Conservation (phyloP, 2,329 filamentous ascomycete genomes). For the Apiospora kogelbergensis region DNA sequence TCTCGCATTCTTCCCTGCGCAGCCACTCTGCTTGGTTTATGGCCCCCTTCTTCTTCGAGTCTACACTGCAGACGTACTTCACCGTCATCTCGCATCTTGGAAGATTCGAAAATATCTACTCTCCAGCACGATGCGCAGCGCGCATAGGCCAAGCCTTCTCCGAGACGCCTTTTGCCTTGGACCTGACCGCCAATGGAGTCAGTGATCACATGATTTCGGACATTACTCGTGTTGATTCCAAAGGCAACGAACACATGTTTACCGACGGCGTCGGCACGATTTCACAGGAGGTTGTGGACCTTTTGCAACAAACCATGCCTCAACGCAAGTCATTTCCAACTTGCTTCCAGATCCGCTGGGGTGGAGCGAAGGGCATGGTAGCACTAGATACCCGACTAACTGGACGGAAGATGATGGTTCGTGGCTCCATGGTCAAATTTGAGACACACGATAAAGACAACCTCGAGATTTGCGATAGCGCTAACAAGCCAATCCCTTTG, state of each 20-base stretch:
- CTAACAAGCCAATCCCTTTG: conserved; percentile 65
- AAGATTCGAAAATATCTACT: conserved; percentile 49
- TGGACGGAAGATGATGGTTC: conserved; percentile 60
- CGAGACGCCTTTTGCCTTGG: conserved; percentile 67
- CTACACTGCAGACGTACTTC: conserved; percentile 34
- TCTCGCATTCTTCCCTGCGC: conserved; percentile 76
- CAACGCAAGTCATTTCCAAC: conserved; percentile 52
- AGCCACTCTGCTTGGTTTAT: conserved; percentile 69
- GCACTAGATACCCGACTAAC: conserved; percentile 62
- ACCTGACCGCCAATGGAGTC: conserved; percentile 41
- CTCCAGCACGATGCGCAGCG: conserved; percentile 57
- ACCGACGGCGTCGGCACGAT: conserved; percentile 80
- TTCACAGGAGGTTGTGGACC: conserved; percentile 57
- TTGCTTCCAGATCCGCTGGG: conserved; percentile 73
- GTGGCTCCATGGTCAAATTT: conserved; percentile 82
- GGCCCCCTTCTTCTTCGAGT: conserved; percentile 42
- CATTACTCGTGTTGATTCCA: conserved; percentile 44
- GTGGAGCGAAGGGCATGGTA: conserved; percentile 77
- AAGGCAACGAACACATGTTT: conserved; percentile 54
- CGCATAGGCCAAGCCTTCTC: conserved; percentile 70
- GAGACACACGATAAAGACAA: conserved; percentile 50
- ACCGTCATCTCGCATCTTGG: conserved; percentile 50
- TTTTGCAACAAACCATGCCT: conserved; percentile 59
- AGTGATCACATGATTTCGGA: conserved; percentile 42
- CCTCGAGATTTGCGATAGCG: conserved; percentile 72